Base-by-base conservation (phyloP, 441 rosid genomes). In the Aquilaria agallochum region DNA sequence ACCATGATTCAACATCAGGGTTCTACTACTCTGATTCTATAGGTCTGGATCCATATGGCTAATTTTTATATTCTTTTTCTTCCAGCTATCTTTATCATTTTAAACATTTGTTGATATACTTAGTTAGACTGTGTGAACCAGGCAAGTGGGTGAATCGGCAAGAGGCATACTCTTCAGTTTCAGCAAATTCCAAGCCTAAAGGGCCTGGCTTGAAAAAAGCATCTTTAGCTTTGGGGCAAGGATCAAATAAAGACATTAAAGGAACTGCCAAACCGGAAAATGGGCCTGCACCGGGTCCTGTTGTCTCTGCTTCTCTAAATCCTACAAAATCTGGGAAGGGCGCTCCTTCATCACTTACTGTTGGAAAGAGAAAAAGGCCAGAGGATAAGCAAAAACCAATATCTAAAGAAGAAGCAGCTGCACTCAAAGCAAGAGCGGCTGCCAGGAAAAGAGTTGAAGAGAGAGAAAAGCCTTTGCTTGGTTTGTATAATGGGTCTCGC, bases 401-500 rank as follows among this genome's bases (percentile, higher is more conserved):
- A 54, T 81, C 93, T 8, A 71, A 68, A 65, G 98, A 87, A 75
- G 98, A 93, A 74, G 78, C 55, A 52, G 86, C 91, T 63, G 98
- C 97, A 11, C 81, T 87, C 51, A 93, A 79, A 75, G 96, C 95
- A 2, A 85, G 98, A 75, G 98, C 87, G 76, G 97, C 98, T 72
- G 96, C 96, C 12, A 82, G 77, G 69, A 93, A 83, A 86, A 87
- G 96, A 71, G 95, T 90, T 45, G 96, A 94, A 73, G 80, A 87
- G 64, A 84, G 98, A 71, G 97, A 94, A 75, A 90, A 90, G 74
- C 59, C 88, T 34, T 77, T 89, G 75, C 96, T 87, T 54, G 97
- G 98, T 49, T 87, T 93, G 68, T 93, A 90, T 79, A 79, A 83
- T 56, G 68, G 69, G 54, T 65, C 83, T 7, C 81, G 60, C 58